Conservation (phyloP, 2,329 filamentous ascomycete genomes). For the Periconia sp. region DNA sequence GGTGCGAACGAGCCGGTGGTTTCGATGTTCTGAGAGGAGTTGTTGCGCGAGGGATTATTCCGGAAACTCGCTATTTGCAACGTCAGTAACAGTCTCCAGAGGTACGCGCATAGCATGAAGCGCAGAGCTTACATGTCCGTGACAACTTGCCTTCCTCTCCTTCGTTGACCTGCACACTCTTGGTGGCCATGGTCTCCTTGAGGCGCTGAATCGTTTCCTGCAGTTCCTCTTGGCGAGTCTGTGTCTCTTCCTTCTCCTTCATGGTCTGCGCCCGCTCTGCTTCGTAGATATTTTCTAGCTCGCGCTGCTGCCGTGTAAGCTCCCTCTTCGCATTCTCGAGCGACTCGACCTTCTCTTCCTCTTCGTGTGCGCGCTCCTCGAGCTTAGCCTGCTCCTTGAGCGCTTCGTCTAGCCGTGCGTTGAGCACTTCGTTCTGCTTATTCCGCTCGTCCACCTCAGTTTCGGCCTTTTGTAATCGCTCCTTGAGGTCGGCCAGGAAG, state of each 20-base stretch:
- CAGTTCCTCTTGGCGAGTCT: slow-evolving; percentile 85
- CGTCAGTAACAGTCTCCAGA: slow-evolving; percentile 22
- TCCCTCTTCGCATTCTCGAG: slow-evolving; percentile 87
- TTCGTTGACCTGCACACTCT: slow-evolving; percentile 62
- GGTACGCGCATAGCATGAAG: background rate
- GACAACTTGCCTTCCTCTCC: slow-evolving; percentile 59
- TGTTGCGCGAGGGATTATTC: slow-evolving; percentile 51
- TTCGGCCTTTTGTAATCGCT: slow-evolving; percentile 82
- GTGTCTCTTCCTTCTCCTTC: slow-evolving; percentile 90
- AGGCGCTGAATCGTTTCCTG: slow-evolving; percentile 87
- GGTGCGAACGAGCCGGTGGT: slow-evolving; percentile 85
- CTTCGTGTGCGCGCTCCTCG: slow-evolving; percentile 87
- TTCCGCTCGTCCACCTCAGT: slow-evolving; percentile 76
- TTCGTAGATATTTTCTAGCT: slow-evolving; percentile 93
- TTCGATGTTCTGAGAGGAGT: slow-evolving; percentile 71
- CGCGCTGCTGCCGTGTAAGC: slow-evolving; percentile 79
- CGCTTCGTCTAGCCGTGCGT: slow-evolving; percentile 85
- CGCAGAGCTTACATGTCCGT: slow-evolving; percentile 55
- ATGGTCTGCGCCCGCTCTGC: slow-evolving; percentile 84
- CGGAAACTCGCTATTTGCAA: slow-evolving; percentile 45
- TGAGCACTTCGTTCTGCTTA: slow-evolving; percentile 84
- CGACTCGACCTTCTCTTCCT: slow-evolving; percentile 80
- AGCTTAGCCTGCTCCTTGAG: slow-evolving; percentile 81
- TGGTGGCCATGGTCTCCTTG: slow-evolving; percentile 85
- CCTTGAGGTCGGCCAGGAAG: slow-evolving; percentile 82